Base-by-base conservation (phyloP, 2,329 filamentous ascomycete species). In the Akanthomyces dipterigenus region DNA sequence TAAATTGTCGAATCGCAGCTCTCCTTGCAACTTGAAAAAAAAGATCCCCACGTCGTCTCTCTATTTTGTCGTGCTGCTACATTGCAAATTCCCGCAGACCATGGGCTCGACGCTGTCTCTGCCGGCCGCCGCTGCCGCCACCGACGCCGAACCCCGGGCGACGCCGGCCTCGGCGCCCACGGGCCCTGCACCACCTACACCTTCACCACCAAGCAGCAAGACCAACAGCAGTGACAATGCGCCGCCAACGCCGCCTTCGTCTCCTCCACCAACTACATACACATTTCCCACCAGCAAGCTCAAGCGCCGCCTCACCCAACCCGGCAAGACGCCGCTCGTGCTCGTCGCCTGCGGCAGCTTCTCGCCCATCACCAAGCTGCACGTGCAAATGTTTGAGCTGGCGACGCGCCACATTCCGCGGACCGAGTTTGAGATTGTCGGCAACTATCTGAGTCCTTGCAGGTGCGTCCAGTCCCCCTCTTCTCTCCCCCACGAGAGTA, bases 331-430 rank as follows among this genome's bases (percentile, higher is more conserved):
- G 34, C 86, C 87, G 16, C 78, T 90, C 45, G 84, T 89, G 8
- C 81, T 89, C 59, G 85, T 89, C 57, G 87, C 87, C 53, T 90
- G 87, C 68, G 87, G 85, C 55, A 85, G 82, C 69, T 93, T 91
- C 76, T 90, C 87, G 0, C 89, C 89, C 20, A 85, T 88, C 55
- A 90, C 88, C 7, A 89, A 89, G 69, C 80, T 92, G 31, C 90
- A 93, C 71, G 77, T 95, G 64, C 87, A 90, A 71, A 93, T 96
- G 88, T 93, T 95, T 70, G 89, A 91, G 70, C 91, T 96, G 86
- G 90, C 89, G 1, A 84, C 86, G 67, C 90, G 95, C 75, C 93
- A 89, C 74, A 87, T 60, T 34, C 58, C 87, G 67, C 86, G 87
- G 16, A 74, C 73, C 49, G 69, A 72, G 58, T 97, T 89, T 71